Conservation (phyloP, 2,329 filamentous ascomycete genomes). For the Monilinia fructicola region DNA sequence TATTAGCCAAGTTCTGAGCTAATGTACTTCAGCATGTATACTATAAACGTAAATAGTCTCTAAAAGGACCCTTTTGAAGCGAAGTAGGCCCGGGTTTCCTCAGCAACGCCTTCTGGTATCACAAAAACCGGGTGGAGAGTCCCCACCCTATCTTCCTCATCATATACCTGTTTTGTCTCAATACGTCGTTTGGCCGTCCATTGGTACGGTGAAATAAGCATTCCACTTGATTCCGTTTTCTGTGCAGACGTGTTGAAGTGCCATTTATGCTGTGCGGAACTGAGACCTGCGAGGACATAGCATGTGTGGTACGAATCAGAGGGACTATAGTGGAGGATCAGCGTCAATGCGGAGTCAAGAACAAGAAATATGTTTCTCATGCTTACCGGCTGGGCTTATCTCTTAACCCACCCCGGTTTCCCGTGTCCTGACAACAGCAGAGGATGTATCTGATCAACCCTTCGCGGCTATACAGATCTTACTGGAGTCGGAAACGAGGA, state of each 20-base stretch:
- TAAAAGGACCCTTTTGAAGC: slow-evolving; percentile 37
- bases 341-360: slow-evolving; percentile 25
- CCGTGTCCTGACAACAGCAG: slow-evolving; percentile 76
- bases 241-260: slow-evolving; percentile 43
- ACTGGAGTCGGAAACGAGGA: slow-evolving; percentile 34
- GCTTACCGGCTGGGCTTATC: slow-evolving; percentile 91
- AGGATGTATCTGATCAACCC: slow-evolving; percentile 88
- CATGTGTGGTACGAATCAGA: slow-evolving; percentile 91
- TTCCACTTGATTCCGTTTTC: slow-evolving; percentile 41
- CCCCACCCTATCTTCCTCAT: slow-evolving; percentile 66
- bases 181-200: slow-evolving; percentile 46
- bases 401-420: slow-evolving; percentile 73
- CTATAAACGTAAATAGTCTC: background rate
- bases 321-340: slow-evolving; percentile 48
- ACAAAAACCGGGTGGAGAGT: slow-evolving; percentile 82
- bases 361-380: slow-evolving; percentile 20
- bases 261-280: slow-evolving; percentile 73
- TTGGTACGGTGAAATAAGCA: slow-evolving; percentile 41
- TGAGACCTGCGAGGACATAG: slow-evolving; percentile 85
- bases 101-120: slow-evolving; percentile 62
- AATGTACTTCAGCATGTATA: slow-evolving; percentile 8
- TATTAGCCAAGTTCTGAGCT: slow-evolving; percentile 10
- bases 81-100: slow-evolving; percentile 38
- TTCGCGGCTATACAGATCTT: slow-evolving; percentile 74
- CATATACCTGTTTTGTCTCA: slow-evolving; percentile 62